Percentiles rank a stretch among this genome's conserved stretches.
phyloP scores from a whole-genome alignment of 129 eudicot genomes.

The Apium graveolens region DNA sequence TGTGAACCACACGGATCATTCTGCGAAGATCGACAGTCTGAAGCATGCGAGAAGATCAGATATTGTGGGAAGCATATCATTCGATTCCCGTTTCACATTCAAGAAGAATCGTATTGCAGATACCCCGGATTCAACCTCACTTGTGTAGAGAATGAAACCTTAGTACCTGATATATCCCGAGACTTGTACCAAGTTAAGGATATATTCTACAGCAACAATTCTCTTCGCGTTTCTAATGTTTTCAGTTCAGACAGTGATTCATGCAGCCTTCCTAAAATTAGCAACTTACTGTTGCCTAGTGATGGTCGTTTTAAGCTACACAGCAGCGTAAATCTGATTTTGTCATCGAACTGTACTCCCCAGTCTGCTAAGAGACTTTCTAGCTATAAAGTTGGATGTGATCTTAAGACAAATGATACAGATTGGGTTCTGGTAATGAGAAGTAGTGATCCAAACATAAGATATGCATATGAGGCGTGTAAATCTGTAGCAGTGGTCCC shows the following conservation, averaged over 20 bases:
- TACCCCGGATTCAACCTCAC: conserved; percentile 26
- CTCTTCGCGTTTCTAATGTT: conserved; percentile 9
- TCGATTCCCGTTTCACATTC: conserved; percentile 27
- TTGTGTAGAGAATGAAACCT: conserved; percentile 13
- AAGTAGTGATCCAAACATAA: conserved; percentile 8
- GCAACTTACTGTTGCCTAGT: conserved; percentile 1
- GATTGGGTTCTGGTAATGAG: conserved; percentile 17
- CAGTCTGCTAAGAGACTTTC: neutral
- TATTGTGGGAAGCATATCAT: conserved; percentile 20
- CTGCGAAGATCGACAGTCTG: conserved; percentile 14
- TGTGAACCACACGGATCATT: conserved; percentile 4
- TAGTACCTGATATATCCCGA: conserved; percentile 7
- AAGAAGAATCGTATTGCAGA: conserved; percentile 22
- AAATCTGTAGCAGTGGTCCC: neutral
- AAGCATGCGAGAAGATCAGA: conserved; percentile 9
- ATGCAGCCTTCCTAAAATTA: conserved; percentile 11
- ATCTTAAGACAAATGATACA: neutral
- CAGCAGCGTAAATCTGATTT: neutral
- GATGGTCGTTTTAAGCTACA: neutral
- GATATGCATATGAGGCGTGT: conserved; percentile 11
- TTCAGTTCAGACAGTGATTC: neutral
- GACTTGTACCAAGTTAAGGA: conserved; percentile 12
- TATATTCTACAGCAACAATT: conserved; percentile 8
- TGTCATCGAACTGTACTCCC: conserved; percentile 19
- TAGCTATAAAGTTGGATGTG: conserved; percentile 16